Percentiles rank a stretch among this genome's conserved stretches.
Conservation (phyloP, 2,329 filamentous ascomycete species). For the Claviceps spartinae region DNA sequence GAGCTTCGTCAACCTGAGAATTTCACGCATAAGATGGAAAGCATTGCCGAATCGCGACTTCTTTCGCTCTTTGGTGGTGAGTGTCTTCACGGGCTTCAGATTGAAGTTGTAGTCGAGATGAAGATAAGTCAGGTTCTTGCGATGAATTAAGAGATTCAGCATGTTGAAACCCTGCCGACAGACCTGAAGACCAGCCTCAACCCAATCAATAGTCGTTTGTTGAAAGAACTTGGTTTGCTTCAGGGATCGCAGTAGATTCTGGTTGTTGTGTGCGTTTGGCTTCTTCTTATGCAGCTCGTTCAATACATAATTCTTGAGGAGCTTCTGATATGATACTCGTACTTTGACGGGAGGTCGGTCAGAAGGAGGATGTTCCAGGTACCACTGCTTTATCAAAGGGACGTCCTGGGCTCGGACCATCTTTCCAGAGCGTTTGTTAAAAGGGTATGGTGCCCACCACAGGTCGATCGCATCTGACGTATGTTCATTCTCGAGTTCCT, state of each 20-base stretch:
- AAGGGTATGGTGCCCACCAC: conserved; percentile 98
- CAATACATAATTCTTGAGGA: conserved; percentile 88
- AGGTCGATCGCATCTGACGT: conserved; percentile 83
- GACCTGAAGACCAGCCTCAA: conserved; percentile 94
- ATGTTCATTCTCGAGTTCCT: conserved; percentile 78
- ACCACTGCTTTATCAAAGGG: conserved; percentile 94
- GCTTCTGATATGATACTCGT: conserved; percentile 93
- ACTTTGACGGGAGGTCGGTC: conserved; percentile 87
- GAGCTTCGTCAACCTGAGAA: conserved; percentile 85
- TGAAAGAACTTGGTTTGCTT: conserved; percentile 99
- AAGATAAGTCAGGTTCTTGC: conserved; percentile 95
- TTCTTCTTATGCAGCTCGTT: conserved; percentile 95
- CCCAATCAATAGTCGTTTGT: conserved; percentile 98
- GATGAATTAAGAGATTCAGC: conserved; percentile 92
- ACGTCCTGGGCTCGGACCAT: conserved; percentile 98
- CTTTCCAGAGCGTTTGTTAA: conserved; percentile 80
- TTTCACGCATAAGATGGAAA: conserved; percentile 98
- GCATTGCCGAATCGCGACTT: conserved; percentile 98
- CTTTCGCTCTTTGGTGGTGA: conserved; percentile 97
- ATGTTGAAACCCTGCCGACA: conserved; percentile 99
- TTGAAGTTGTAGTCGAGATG: conserved; percentile 99
- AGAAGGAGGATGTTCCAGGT: conserved; percentile 84
- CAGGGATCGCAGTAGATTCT: conserved; percentile 75
- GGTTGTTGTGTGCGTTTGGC: conserved; percentile 89
- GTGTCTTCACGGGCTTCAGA: conserved; percentile 92